A percentile compares a stretch with the other conserved stretches of the same genome.
Evolutionary conservation across 306 rosid genomes (phyloP).

Genomic region (Cicer arietinum): DNA sequence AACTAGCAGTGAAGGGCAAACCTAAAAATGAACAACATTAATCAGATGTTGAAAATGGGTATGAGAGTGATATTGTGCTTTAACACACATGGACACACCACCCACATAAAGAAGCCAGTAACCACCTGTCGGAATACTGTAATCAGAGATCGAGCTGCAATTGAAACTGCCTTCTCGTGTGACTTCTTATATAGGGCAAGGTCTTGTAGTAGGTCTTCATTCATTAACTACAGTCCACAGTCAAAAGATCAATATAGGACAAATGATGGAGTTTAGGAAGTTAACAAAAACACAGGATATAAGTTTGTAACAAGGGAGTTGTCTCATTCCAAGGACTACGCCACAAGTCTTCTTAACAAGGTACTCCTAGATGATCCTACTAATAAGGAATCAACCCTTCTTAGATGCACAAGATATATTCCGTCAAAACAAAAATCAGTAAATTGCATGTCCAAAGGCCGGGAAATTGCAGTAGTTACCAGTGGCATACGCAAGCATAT

Average conservation of each 20-base stretch:
- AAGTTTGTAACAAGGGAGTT: slow-evolving; percentile 24
- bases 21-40: slow-evolving; percentile 56
- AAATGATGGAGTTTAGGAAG: slow-evolving; percentile 11
- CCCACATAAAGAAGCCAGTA: slow-evolving; percentile 23
- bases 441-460: slow-evolving; percentile 20
- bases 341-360: slow-evolving; percentile 34
- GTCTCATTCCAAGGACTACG: slow-evolving; percentile 35
- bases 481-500: slow-evolving; percentile 87
- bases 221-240: slow-evolving; percentile 74
- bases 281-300: slow-evolving; percentile 32
- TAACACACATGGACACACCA: slow-evolving; percentile 9
- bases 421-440: slow-evolving; percentile 4
- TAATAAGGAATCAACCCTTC: slow-evolving; percentile 2
- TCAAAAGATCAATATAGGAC: slow-evolving; percentile 41
- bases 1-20: slow-evolving; percentile 83
- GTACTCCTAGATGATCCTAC: slow-evolving; percentile 5
- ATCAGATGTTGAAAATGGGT: background rate
- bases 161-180: slow-evolving; percentile 88
- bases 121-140: slow-evolving; percentile 82
- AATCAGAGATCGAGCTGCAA: slow-evolving; percentile 87
- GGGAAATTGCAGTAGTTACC: slow-evolving; percentile 58
- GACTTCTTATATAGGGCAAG: slow-evolving; percentile 94
- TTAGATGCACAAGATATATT: slow-evolving; percentile 22
- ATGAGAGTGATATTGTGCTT: slow-evolving; percentile 1
- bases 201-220: slow-evolving; percentile 89